Conservation (phyloP, 768 basidiomycete genomes). For the Leccinellum rugosiceps region DNA sequence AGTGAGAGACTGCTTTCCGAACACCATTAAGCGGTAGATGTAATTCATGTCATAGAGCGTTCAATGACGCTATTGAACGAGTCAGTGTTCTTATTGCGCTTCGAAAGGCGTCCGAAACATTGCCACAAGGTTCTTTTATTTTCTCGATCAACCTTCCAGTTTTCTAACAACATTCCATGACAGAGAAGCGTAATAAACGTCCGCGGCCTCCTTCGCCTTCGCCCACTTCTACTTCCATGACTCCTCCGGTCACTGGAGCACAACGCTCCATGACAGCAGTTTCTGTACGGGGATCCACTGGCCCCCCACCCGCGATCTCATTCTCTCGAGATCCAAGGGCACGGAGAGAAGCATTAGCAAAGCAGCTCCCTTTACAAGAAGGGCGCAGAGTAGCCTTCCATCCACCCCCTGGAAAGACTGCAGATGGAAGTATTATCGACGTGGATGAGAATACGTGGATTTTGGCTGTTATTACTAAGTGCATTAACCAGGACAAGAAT, state of each 20-base stretch:
- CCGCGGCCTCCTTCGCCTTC: constrained; percentile 69
- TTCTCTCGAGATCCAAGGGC: constrained; percentile 67
- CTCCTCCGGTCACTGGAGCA: constrained; percentile 23
- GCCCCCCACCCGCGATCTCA: constrained; percentile 46
- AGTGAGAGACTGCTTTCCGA: constrained; percentile 40
- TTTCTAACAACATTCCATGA: neutral
- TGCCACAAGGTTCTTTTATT: constrained; percentile 48
- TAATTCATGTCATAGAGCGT: constrained; percentile 45
- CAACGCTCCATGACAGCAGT: constrained; percentile 14
- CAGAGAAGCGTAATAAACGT: constrained; percentile 78
- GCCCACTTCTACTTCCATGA: constrained; percentile 45
- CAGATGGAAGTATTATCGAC: constrained; percentile 48
- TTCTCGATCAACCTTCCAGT: neutral
- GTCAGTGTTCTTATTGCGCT: constrained; percentile 69
- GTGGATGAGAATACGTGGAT: constrained; percentile 65
- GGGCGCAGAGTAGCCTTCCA: constrained; percentile 83
- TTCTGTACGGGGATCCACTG: constrained; percentile 52
- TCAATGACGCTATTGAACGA: constrained; percentile 69
- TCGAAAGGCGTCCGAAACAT: constrained; percentile 63
- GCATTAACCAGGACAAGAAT: constrained; percentile 69
- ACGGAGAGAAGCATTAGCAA: constrained; percentile 57
- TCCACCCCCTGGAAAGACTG: constrained; percentile 55
- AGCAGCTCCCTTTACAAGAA: constrained; percentile 65
- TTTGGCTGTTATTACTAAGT: constrained; percentile 69
- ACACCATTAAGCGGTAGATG: constrained; percentile 5